Conservation (phyloP, 1,139 yeast genomes). For the Yamadazyma trypodendri region DNA sequence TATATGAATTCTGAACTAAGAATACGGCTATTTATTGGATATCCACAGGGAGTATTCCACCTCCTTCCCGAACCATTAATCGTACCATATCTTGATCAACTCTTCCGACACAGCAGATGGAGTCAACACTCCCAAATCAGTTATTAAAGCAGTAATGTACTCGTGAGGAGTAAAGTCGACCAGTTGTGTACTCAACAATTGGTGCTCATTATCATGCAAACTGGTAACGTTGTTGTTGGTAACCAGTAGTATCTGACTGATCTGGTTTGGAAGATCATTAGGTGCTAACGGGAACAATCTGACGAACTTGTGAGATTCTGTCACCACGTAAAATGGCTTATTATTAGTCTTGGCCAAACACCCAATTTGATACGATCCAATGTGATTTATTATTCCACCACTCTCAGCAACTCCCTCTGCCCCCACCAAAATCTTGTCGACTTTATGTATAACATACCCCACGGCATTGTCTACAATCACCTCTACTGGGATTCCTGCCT, state of each 20-base stretch:
- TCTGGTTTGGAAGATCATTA: conserved; percentile 78
- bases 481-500: conserved; percentile 86
- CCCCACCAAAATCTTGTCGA: conserved; percentile 92
- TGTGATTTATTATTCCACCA: conserved; percentile 95
- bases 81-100: conserved; percentile 96
- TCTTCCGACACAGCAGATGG: conserved; percentile 98
- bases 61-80: conserved; percentile 48
- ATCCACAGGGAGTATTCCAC: no score
- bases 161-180: conserved; percentile 96
- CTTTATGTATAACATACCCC: conserved; percentile 87
- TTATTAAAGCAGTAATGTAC: conserved; percentile 89
- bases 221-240: conserved; percentile 9
- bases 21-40: no score
- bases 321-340: conserved; percentile 91
- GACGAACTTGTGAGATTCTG: conserved; percentile 95
- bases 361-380: conserved; percentile 94
- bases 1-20: no score
- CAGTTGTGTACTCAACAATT: conserved; percentile 35
- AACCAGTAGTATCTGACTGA: conserved; percentile 32
- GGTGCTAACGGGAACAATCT: conserved; percentile 94
- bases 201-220: conserved; percentile 20
- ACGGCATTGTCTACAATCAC: conserved; percentile 92
- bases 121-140: conserved; percentile 94
- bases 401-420: conserved; percentile 99
- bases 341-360: conserved; percentile 87